A percentile compares a stretch with the other conserved stretches of the same genome.
Conservation (phyloP, 805 yeast species). For the Starmerella stigmatis region DNA sequence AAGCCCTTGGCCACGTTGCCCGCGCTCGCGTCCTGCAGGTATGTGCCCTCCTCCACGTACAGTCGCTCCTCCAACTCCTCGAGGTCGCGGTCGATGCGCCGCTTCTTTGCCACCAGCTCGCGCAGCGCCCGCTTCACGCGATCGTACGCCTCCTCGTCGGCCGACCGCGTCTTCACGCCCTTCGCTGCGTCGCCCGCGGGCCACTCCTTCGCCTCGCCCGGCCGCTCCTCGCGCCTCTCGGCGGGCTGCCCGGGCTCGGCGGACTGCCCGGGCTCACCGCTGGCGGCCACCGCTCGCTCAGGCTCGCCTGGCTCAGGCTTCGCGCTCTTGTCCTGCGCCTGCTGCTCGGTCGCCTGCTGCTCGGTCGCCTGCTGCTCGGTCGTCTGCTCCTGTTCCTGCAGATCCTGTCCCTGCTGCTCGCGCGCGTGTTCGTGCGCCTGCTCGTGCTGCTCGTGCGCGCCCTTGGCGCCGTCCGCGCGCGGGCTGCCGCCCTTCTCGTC, state of each 20-base stretch:
- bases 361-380: no score
- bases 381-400: no score
- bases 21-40: constrained; percentile 57
- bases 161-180: neutral
- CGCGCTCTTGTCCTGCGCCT: no score
- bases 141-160: constrained; percentile 43
- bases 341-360: no score
- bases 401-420: no score
- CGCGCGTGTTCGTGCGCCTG: no score
- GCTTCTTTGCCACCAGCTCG: constrained; percentile 50
- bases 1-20: constrained; percentile 90
- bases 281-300: no score
- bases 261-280: no score
- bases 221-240: neutral
- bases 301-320: no score
- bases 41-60: constrained; percentile 65
- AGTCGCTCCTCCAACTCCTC: constrained; percentile 66
- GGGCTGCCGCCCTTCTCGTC: no score
- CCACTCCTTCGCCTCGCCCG: neutral
- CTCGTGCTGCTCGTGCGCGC: no score
- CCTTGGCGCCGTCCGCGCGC: no score
- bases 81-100: constrained; percentile 44
- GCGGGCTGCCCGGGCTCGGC: neutral
- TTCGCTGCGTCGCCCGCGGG: neutral
- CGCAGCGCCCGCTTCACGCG: constrained; percentile 55